phyloP scores from a whole-genome alignment of 805 yeast species.

The Pichia paraexigua region DNA sequence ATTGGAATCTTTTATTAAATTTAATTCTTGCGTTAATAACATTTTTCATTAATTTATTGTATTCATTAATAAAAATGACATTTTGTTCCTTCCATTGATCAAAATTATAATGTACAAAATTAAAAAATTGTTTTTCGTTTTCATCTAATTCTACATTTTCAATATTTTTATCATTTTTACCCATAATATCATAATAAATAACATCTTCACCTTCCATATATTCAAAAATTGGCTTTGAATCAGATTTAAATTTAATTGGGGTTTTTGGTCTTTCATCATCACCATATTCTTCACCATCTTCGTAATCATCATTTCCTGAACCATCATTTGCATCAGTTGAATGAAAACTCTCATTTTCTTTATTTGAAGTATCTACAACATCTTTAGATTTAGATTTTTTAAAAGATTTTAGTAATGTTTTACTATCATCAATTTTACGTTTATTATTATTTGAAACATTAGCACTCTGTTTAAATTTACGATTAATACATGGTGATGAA shows the following conservation, averaged over 20 bases:
- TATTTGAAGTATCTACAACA: background rate
- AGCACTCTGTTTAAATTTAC: constrained; percentile 3
- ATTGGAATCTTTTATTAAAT: constrained; percentile 31
- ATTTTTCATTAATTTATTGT: constrained; percentile 28
- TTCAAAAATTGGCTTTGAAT: constrained; percentile 12
- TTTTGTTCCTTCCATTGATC: constrained; percentile 34
- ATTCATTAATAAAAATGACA: constrained; percentile 25
- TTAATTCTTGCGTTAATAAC: constrained; percentile 33
- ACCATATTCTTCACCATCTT: background rate
- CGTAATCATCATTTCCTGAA: background rate
- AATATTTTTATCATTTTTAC: constrained; percentile 3
- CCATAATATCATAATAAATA: constrained; percentile 9
- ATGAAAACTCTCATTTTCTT: background rate
- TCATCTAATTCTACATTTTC: constrained; percentile 5
- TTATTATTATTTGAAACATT: background rate
- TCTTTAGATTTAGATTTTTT: background rate
- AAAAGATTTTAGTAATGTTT: background rate
- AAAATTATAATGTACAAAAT: constrained; percentile 13
- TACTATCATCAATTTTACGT: background rate
- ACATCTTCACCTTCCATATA: constrained; percentile 12
- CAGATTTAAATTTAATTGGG: constrained; percentile 12
- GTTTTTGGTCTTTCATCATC: background rate
- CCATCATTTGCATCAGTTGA: constrained; percentile 9
- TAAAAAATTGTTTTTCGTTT: constrained; percentile 14
- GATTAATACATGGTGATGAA: constrained; percentile 10